Evolutionary conservation across 2,329 filamentous ascomycete species (phyloP).

Genomic region (Pseudonectria buxi): DNA sequence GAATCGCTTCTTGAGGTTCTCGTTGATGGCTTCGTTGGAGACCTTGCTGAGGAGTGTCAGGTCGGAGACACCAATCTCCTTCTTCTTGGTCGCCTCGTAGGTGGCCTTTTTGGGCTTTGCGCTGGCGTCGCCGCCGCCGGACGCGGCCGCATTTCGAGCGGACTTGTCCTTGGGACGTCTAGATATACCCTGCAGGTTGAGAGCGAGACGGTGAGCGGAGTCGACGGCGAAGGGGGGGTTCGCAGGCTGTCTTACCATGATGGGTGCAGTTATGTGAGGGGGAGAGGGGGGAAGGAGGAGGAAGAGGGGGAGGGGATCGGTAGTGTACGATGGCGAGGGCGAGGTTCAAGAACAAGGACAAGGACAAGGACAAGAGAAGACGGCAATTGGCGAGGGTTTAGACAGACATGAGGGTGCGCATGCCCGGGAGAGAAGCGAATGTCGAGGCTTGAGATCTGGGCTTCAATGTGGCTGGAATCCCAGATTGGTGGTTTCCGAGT

Average conservation of each 20-base stretch:
- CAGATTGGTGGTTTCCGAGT: conserved; percentile 17
- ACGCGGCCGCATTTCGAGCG: conserved; percentile 31
- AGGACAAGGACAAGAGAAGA: conserved; percentile 9
- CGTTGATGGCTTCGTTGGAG: conserved; percentile 98
- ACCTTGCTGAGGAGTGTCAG: conserved; percentile 97
- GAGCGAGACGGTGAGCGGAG: conserved; percentile 9
- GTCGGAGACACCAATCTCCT: conserved; percentile 97
- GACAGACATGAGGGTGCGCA: conserved; percentile 20
- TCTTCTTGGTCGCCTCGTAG: conserved; percentile 96
- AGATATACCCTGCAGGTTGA: conserved; percentile 29
- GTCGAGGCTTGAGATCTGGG: conserved; percentile 15
- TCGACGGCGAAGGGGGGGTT: conserved; percentile 7
- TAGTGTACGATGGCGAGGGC: conserved; percentile 7
- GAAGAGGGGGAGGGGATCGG: conserved; percentile 9
- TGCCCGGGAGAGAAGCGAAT: conserved; percentile 12
- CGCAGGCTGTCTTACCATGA: conserved; percentile 26
- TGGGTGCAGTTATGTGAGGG: conserved; percentile 12
- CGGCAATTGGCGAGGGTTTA: conserved; percentile 11
- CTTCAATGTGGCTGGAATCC: conserved; percentile 23
- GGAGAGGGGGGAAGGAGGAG: conserved; percentile 11
- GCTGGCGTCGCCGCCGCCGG: conserved; percentile 29
- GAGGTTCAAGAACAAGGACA: conserved; percentile 10
- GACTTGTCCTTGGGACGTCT: conserved; percentile 35
- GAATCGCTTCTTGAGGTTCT: conserved; percentile 97
- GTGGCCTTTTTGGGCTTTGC: conserved; percentile 88